Conservation (phyloP, 148 eudicot genomes). For the Silene conica region DNA sequence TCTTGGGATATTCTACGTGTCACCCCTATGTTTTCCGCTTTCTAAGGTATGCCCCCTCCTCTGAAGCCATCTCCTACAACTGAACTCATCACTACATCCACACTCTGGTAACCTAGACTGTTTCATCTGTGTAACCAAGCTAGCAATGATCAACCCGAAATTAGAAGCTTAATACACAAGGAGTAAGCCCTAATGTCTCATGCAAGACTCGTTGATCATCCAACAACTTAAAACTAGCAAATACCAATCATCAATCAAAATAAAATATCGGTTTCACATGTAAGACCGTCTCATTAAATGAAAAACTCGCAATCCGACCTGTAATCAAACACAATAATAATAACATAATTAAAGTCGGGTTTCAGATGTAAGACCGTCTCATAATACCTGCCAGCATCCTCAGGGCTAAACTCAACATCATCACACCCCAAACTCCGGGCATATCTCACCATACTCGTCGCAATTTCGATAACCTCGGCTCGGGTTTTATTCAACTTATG, state of each 20-base stretch:
- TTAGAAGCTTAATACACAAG: too few relatives aligned
- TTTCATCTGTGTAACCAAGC: too few relatives aligned
- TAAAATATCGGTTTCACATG: not conserved
- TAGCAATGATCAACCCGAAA: too few relatives aligned
- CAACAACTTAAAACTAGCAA: too few relatives aligned
- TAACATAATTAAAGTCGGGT: not conserved
- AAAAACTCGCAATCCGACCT: not conserved
- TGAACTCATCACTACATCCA: too few relatives aligned
- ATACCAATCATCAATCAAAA: too few relatives aligned
- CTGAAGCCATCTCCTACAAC: too few relatives aligned
- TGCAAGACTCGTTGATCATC: too few relatives aligned
- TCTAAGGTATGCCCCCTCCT: too few relatives aligned
- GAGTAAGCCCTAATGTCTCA: too few relatives aligned
- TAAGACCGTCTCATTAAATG: not conserved
- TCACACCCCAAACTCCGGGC: constrained; percentile 90
- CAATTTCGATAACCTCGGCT: constrained; percentile 79
- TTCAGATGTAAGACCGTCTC: not conserved
- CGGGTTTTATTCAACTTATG: constrained; percentile 72
- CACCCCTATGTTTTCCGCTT: too few relatives aligned
- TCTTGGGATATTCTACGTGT: too few relatives aligned
- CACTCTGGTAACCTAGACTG: not conserved
- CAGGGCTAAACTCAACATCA: constrained; percentile 94
- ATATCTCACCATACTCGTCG: constrained; percentile 73
- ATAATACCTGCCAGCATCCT: constrained; percentile 89
- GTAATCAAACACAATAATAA: not conserved